Base-by-base conservation (phyloP, 805 yeast genomes). In the Kodamaea hsintzibuensis region DNA sequence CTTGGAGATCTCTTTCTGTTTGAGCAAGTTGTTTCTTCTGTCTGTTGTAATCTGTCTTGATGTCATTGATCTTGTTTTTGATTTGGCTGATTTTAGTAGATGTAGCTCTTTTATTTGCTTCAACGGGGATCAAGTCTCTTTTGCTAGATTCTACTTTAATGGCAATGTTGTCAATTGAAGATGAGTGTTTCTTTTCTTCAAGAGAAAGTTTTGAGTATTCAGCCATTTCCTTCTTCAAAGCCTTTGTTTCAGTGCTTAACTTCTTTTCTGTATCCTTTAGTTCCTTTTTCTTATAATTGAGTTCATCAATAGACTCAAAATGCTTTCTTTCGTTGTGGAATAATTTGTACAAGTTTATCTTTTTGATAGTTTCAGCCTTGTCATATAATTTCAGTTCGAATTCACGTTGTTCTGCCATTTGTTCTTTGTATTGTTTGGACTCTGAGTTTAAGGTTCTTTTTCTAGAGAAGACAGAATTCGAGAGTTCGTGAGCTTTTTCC, bases 361-460 rank as follows among this genome's bases (percentile, higher is more conserved):
- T 65, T 44, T 77, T 72, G n/a, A 82, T 75, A 18, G 82, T 60
- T 8, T 77, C 68, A 9, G 73, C 68, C 59, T 80, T 82, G 58
- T 83, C 83, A 1, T 67, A 68, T 5, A 83, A 63, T 62, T 82
- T 84, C 35, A 71, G 66, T 58, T 85, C 86, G 66, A 83, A 91
- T 53, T 79, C 72, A 54, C 84, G 88, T 47, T 88, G 87, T 65
- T 91, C 95, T 4, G 74, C 74, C 60, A 86, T 78, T 65, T 91
- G 96, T 55, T 83, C 90, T 59, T 83, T 84, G 62, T 90, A 90
- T 61, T 86, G 92, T 65, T 81, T 87, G 48, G 89, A 78, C 65
- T 90, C 98, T 38, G 85, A 81, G 59, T 82, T 86, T 43, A 85
- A 76, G 39, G 85, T 81, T 66, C 92, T 82, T 68, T 86, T 86